phyloP scores from a whole-genome alignment of 2,329 filamentous ascomycete genomes.

The Alternaria brassicae region DNA sequence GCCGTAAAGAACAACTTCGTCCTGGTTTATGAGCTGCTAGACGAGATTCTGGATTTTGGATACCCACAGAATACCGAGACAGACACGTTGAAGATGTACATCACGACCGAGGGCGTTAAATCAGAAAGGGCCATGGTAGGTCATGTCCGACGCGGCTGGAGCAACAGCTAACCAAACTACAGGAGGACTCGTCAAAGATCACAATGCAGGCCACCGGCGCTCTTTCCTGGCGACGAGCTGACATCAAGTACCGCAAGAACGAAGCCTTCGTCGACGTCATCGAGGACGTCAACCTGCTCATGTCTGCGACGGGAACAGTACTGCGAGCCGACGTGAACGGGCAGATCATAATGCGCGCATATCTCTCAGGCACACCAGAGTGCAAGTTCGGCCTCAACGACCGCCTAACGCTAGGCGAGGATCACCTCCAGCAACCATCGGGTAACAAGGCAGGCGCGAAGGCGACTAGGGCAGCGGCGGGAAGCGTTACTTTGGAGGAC shows the following conservation, averaged over 20 bases:
- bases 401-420: slow-evolving; percentile 81
- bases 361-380: slow-evolving; percentile 93
- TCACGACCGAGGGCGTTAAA: slow-evolving; percentile 98
- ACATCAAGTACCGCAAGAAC: slow-evolving; percentile 99
- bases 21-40: slow-evolving; percentile 93
- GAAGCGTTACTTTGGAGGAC: slow-evolving; percentile 94
- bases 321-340: slow-evolving; percentile 95
- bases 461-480: slow-evolving; percentile 92
- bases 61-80: slow-evolving; percentile 99
- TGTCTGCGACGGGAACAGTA: slow-evolving; percentile 97
- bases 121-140: slow-evolving; percentile 73
- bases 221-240: slow-evolving; percentile 93
- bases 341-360: slow-evolving; percentile 98
- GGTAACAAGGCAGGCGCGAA: slow-evolving; percentile 83
- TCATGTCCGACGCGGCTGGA: neutral
- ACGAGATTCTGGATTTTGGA: slow-evolving; percentile 98
- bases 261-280: slow-evolving; percentile 99
- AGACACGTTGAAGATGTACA: slow-evolving; percentile 99
- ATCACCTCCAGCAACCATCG: slow-evolving; percentile 65
- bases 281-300: slow-evolving; percentile 97
- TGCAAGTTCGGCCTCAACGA: slow-evolving; percentile 99
- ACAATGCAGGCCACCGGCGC: slow-evolving; percentile 99
- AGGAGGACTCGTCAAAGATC: slow-evolving; percentile 93
- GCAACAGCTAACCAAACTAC: slow-evolving; percentile 23
- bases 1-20: slow-evolving; percentile 99